These are phyloP conservation scores for Fraxinus albicans DNA, from an alignment of 305 asterid genomes.

Conservation along the genomic window DNA sequence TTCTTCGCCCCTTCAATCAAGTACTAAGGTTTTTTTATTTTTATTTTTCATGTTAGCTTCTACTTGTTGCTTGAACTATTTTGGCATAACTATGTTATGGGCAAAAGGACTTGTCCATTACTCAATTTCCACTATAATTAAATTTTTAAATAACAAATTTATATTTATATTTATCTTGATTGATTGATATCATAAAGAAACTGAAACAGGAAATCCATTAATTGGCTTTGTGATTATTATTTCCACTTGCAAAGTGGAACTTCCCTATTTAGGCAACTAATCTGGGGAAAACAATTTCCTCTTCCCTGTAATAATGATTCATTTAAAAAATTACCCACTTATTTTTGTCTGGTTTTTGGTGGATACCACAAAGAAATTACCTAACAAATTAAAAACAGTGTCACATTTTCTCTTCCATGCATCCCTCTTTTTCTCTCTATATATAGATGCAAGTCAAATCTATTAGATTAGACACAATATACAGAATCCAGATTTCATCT, in stretches of 20 bases:
- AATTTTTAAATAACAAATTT: too few relatives aligned
- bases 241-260: slow-evolving; percentile 55
- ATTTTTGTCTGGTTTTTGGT: slow-evolving; percentile 28
- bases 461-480: background rate
- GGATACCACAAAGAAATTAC: slow-evolving; percentile 14
- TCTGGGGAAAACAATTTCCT: background rate
- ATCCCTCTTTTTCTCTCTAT: background rate
- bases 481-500: background rate
- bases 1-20: too few relatives aligned
- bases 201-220: slow-evolving; percentile 46
- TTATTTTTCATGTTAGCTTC: too few relatives aligned
- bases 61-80: too few relatives aligned
- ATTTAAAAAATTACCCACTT: slow-evolving; percentile 26
- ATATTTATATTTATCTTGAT: too few relatives aligned
- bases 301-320: slow-evolving; percentile 14
- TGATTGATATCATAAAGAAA: slow-evolving; percentile 19
- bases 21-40: too few relatives aligned
- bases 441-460: background rate
- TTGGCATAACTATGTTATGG: too few relatives aligned
- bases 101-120: background rate
- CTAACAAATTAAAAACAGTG: slow-evolving; percentile 22
- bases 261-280: slow-evolving; percentile 58
- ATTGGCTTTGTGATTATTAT: slow-evolving; percentile 36
- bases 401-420: background rate
- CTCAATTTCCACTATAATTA: background rate